Base-by-base conservation (phyloP, 805 yeast species). In the Yarrowia phangngaensis region DNA sequence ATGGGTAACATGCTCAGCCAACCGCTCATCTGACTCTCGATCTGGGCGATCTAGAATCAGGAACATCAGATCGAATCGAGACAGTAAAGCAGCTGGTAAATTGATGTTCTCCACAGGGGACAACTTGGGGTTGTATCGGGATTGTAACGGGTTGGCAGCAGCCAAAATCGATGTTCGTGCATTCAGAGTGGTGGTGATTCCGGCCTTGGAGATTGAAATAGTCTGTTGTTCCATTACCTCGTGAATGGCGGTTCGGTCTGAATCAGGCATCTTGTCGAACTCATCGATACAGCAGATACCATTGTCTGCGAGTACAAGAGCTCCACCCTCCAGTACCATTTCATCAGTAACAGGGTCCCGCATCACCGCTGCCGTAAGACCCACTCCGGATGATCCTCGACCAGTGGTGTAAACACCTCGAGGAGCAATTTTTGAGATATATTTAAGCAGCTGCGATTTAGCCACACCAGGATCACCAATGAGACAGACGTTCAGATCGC, bases 401-500 rank as follows among this genome's bases (percentile, higher is more conserved):
- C 98, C 98, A 1, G 98, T 92, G 7, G 98, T 92, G 66, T 92
- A 92, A 22, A 92, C 94, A 43, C 95, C 94, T 61, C 97, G 76
- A 22, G 98, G 98, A 3, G 97, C 92, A 49, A 92, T 84, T 59
- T 89, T 87, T 52, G 87, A 75, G 56, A 92, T 86, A 24, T 94
- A 83, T 64, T 92, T 92, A 55, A 92, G 72, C 61, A 92, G 71
- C 73, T 92, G 98, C 3, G 97, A 92, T 68, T 92, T 92, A 61
- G 98, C 98, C 49, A 92, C 98, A 73, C 98, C 98, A 31, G 98
- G 98, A 63, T 92, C 98, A 59, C 98, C 98, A 97, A 92, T 90
- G 46, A 92, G 73, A 69, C 97, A 83, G 50, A 92, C 77, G 62
- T 92, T 92, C 58, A 92, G 85, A 64, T 92, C 98, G 60, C 98